Conservation (phyloP, 108 stramenopile genomes). For the Pseudonitzschia delicatissima region DNA sequence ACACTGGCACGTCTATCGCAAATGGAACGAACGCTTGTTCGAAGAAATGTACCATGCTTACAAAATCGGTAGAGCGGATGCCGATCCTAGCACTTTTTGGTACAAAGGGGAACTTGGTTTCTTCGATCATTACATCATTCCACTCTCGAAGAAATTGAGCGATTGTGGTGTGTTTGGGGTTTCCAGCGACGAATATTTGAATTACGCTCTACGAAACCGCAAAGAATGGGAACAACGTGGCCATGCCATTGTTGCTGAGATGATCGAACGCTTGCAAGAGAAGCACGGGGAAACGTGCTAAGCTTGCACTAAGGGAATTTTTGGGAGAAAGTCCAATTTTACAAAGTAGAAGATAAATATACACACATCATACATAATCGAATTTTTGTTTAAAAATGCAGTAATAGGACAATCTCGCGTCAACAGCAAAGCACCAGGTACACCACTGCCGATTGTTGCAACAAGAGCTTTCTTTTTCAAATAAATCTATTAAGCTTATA, state of each 20-base stretch:
- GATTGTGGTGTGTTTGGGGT: slow-evolving; percentile 12
- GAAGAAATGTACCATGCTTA: slow-evolving; percentile 11
- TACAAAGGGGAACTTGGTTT: slow-evolving; percentile 13
- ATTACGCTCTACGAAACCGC: slow-evolving; percentile 2
- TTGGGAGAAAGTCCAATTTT: background rate
- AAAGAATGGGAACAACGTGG: slow-evolving; percentile 10
- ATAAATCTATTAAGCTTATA: no score
- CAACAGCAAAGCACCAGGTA: no score
- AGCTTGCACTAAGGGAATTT: background rate
- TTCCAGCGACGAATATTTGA: slow-evolving; percentile 7
- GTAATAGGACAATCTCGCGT: no score
- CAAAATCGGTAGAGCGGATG: slow-evolving; percentile 6
- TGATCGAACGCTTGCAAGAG: background rate
- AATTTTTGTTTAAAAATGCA: no score
- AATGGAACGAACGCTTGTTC: slow-evolving; percentile 17
- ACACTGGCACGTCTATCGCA: slow-evolving; percentile 15
- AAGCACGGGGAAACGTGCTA: background rate
- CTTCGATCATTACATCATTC: slow-evolving; percentile 19
- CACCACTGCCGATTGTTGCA: no score
- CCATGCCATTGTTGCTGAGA: background rate
- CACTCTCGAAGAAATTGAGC: slow-evolving; percentile 3
- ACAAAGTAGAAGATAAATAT: no score
- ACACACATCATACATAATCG: no score
- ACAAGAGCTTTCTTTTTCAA: no score
- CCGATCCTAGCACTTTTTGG: slow-evolving; percentile 8